phyloP scores from a whole-genome alignment of 768 basidiomycete species.

The Crepidotus variabilis region DNA sequence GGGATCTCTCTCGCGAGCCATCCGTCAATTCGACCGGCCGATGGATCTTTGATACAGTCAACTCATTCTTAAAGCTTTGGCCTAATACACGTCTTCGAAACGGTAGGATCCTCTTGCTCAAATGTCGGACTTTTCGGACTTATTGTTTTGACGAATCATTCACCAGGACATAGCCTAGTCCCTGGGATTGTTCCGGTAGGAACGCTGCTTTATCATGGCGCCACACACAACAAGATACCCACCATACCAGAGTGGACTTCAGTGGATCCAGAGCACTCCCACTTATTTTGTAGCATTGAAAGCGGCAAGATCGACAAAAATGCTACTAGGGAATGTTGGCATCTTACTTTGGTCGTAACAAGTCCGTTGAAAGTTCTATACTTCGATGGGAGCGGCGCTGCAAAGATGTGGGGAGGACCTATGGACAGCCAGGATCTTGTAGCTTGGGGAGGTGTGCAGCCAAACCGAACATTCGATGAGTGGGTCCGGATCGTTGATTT shows the following conservation, averaged over 20 bases:
- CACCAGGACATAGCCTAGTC: slow-evolving; percentile 32
- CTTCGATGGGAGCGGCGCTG: slow-evolving; percentile 50
- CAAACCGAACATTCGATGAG: slow-evolving; percentile 25
- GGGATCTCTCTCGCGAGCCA: neutral
- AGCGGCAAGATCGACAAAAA: too few species aligned
- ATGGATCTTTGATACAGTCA: slow-evolving; percentile 29
- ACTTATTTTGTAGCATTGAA: slow-evolving; percentile 30
- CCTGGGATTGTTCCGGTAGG: slow-evolving; percentile 29
- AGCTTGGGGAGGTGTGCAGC: slow-evolving; percentile 30
- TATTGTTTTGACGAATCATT: neutral
- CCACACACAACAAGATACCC: slow-evolving; percentile 21
- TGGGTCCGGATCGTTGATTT: slow-evolving; percentile 29
- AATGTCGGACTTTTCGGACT: neutral
- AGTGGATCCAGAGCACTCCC: slow-evolving; percentile 36
- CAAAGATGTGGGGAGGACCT: slow-evolving; percentile 35
- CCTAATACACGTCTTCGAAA: slow-evolving; percentile 44
- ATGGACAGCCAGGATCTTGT: slow-evolving; percentile 47
- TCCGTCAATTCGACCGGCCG: slow-evolving; percentile 21
- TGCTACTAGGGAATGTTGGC: slow-evolving; percentile 24
- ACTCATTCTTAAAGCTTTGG: slow-evolving; percentile 37
- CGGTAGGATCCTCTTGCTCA: slow-evolving; percentile 21
- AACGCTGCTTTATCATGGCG: slow-evolving; percentile 35
- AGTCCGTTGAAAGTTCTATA: slow-evolving; percentile 43
- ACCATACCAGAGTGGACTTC: slow-evolving; percentile 32
- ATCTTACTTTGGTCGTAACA: slow-evolving; percentile 32